These are phyloP conservation scores for Cyberlindnera lachancei DNA, from an alignment of 805 yeast species.

Conservation along the genomic window DNA sequence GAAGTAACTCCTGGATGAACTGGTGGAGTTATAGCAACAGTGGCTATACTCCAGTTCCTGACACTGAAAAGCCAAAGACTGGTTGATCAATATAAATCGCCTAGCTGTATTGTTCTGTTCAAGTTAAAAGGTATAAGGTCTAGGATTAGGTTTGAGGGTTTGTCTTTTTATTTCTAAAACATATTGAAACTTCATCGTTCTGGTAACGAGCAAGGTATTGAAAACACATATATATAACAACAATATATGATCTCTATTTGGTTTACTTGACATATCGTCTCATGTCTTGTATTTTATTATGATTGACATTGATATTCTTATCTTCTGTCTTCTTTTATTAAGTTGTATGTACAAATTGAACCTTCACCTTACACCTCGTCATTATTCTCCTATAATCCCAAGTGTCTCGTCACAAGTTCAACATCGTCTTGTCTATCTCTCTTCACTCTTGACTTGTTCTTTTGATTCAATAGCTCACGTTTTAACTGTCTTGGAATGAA, in stretches of 20 bases:
- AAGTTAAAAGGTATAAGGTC: neutral
- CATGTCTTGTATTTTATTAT: neutral
- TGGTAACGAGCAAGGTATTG: too few species aligned
- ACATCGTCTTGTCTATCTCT: conserved; percentile 12
- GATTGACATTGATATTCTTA: neutral
- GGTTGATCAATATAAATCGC: too few species aligned
- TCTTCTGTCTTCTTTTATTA: neutral
- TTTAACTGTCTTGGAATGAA: conserved; percentile 47
- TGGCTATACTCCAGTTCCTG: too few species aligned
- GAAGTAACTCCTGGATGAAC: too few species aligned
- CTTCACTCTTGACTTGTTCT: conserved; percentile 20
- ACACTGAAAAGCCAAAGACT: conserved; percentile 8
- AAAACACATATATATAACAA: too few species aligned
- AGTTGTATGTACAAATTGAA: neutral
- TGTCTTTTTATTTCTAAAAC: neutral
- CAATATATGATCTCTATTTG: too few species aligned
- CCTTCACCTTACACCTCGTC: too few species aligned
- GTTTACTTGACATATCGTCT: too few species aligned
- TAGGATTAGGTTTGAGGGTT: neutral
- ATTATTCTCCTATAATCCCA: conserved; percentile 16
- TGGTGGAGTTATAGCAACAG: conserved; percentile 10
- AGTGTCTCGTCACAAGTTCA: conserved; percentile 17
- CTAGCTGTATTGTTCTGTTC: neutral
- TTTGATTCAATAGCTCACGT: conserved; percentile 39
- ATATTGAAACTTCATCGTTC: too few species aligned